These are phyloP conservation scores for Globisporangium barbulae DNA, from an alignment of 352 stramenopile genomes.

Conservation along the genomic window DNA sequence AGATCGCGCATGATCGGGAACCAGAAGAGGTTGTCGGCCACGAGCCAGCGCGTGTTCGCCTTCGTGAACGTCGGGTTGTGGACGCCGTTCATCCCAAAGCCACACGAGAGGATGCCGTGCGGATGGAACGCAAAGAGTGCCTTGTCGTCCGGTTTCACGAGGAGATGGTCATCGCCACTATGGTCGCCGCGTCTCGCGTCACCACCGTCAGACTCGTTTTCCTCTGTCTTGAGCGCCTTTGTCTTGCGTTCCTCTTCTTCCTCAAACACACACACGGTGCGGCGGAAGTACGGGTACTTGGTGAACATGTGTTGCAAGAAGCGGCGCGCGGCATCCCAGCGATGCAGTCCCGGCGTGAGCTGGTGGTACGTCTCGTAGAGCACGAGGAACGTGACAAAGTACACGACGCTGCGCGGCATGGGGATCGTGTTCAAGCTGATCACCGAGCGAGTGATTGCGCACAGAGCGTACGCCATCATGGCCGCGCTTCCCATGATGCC, in stretches of 20 bases:
- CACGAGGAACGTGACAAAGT: conserved; percentile 30
- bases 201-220: background rate
- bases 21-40: conserved; percentile 65
- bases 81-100: conserved; percentile 50
- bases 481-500: conserved; percentile 14
- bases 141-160: conserved; percentile 15
- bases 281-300: conserved; percentile 33
- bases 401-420: conserved; percentile 13
- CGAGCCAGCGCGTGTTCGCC: conserved; percentile 54
- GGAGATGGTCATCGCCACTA: background rate
- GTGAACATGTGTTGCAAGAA: conserved; percentile 22
- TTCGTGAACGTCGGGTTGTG: conserved; percentile 46
- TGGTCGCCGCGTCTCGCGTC: background rate
- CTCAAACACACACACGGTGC: conserved; percentile 27
- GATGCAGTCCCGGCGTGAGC: conserved; percentile 21
- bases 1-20: conserved; percentile 68
- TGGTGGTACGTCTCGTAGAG: conserved; percentile 46
- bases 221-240: background rate
- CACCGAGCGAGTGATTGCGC: conserved; percentile 18
- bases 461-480: conserved; percentile 23
- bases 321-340: conserved; percentile 25
- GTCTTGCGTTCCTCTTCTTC: conserved; percentile 9
- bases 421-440: conserved; percentile 19
- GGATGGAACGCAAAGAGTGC: conserved; percentile 58
- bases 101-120: conserved; percentile 58